These are phyloP conservation scores for Peronospora farinosa DNA, from an alignment of 352 stramenopile species.

Conservation along the genomic window DNA sequence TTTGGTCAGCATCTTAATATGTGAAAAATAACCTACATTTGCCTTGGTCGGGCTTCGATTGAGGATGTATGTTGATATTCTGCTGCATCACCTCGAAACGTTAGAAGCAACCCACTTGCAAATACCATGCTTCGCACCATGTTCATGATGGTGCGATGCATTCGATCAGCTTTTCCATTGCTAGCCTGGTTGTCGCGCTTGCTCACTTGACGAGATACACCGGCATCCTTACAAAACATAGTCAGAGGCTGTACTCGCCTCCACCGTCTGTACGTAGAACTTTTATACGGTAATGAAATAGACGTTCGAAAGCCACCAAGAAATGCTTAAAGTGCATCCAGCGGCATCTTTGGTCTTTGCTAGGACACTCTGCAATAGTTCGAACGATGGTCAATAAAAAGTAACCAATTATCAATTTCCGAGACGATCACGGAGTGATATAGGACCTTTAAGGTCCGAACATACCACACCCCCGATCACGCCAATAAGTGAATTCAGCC, in stretches of 20 bases:
- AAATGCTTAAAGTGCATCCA: not conserved
- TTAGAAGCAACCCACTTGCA: not conserved
- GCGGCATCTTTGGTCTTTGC: too few species aligned
- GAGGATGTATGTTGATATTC: not conserved
- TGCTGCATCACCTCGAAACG: not conserved
- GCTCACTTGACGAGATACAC: not conserved
- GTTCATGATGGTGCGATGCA: too few species aligned
- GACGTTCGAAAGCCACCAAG: not conserved
- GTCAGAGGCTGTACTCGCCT: not conserved
- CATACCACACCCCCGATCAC: too few species aligned
- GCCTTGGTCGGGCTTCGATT: too few species aligned
- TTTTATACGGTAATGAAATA: not conserved
- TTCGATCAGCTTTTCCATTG: not conserved
- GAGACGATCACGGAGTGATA: not conserved
- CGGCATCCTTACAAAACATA: not conserved
- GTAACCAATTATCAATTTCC: too few species aligned
- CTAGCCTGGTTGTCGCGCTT: conserved; percentile 1
- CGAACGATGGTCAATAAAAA: too few species aligned
- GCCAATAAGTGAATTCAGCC: not conserved
- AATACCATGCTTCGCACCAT: not conserved
- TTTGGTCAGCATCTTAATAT: too few species aligned
- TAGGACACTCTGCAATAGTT: too few species aligned
- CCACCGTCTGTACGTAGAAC: not conserved
- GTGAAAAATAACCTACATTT: too few species aligned
- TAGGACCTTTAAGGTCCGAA: not conserved